Conservation (phyloP, 2,329 filamentous ascomycete genomes). For the Microascus cirrosus region DNA sequence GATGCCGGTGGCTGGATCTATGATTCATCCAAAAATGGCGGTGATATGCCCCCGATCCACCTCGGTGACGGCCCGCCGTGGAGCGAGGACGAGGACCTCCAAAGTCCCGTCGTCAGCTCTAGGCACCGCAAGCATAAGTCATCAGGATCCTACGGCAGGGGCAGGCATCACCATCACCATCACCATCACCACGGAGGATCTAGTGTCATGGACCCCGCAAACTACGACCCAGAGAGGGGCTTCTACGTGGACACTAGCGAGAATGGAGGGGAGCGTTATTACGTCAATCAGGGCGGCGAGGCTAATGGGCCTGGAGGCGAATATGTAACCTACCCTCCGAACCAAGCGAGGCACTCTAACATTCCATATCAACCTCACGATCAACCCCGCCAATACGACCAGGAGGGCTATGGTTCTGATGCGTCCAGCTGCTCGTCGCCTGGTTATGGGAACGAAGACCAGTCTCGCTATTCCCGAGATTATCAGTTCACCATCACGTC, state of each 20-base stretch:
- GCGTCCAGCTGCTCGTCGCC: slow-evolving; percentile 50
- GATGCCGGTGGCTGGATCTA: slow-evolving; percentile 34
- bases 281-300: slow-evolving; percentile 58
- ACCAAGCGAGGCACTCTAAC: slow-evolving; percentile 47
- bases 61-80: slow-evolving; percentile 86
- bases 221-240: slow-evolving; percentile 50
- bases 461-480: slow-evolving; percentile 77
- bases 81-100: slow-evolving; percentile 90
- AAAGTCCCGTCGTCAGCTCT: slow-evolving; percentile 79
- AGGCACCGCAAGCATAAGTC: slow-evolving; percentile 81
- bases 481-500: slow-evolving; percentile 94
- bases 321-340: slow-evolving; percentile 65
- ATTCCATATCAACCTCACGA: slow-evolving; percentile 17
- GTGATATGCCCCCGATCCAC: slow-evolving; percentile 66
- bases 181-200: slow-evolving; percentile 17
- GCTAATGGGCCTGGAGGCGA: slow-evolving; percentile 69
- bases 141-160: slow-evolving; percentile 31
- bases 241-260: slow-evolving; percentile 55
- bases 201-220: slow-evolving; percentile 32
- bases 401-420: slow-evolving; percentile 39
- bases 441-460: slow-evolving; percentile 47
- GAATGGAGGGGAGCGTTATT: slow-evolving; percentile 66
- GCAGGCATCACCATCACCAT: slow-evolving; percentile 17
- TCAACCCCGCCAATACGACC: slow-evolving; percentile 31
- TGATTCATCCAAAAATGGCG: background rate